Evolutionary conservation across 306 rosid genomes (phyloP).

Genomic region (Cucurbita maxima): DNA sequence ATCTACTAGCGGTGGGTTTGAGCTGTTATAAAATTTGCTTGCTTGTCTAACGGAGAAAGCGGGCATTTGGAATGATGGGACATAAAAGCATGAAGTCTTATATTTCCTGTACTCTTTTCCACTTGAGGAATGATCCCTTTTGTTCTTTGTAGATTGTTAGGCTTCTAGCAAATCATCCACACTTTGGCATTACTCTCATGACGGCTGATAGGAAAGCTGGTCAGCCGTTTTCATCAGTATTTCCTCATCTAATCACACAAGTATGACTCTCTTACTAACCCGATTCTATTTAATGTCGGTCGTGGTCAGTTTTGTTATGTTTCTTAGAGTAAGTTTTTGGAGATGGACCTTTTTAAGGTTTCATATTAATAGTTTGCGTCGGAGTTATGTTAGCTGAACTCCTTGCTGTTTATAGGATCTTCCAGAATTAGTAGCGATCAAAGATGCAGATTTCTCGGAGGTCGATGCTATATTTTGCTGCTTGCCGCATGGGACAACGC

Average conservation of each 20-base stretch:
- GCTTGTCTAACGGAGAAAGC: not conserved
- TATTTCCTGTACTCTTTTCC: not conserved
- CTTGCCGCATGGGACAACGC: conserved; percentile 94
- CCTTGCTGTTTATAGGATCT: conserved; percentile 37
- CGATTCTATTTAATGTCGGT: not conserved
- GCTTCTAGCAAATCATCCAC: conserved; percentile 84
- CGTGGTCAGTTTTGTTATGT: not conserved
- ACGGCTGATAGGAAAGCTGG: conserved; percentile 95
- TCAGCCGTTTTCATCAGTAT: conserved; percentile 66
- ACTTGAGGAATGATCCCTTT: not conserved
- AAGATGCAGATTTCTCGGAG: conserved; percentile 68
- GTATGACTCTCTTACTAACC: conserved; percentile 27
- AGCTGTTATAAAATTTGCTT: not conserved
- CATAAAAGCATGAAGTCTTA: not conserved
- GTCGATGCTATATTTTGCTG: conserved; percentile 94
- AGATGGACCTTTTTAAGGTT: not conserved
- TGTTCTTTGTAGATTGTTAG: conserved; percentile 57
- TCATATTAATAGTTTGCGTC: not conserved
- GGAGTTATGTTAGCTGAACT: conserved; percentile 6
- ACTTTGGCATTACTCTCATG: conserved; percentile 53
- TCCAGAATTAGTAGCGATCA: conserved; percentile 70
- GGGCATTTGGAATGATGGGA: not conserved
- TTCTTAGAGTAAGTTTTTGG: conserved; percentile 7
- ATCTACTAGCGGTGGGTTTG: no score
- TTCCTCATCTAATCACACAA: conserved; percentile 61